Evolutionary conservation across 768 basidiomycete genomes (phyloP), one percentile per base, ranked within the genome.

Genomic region (Dentipellis fragilis): DNA sequence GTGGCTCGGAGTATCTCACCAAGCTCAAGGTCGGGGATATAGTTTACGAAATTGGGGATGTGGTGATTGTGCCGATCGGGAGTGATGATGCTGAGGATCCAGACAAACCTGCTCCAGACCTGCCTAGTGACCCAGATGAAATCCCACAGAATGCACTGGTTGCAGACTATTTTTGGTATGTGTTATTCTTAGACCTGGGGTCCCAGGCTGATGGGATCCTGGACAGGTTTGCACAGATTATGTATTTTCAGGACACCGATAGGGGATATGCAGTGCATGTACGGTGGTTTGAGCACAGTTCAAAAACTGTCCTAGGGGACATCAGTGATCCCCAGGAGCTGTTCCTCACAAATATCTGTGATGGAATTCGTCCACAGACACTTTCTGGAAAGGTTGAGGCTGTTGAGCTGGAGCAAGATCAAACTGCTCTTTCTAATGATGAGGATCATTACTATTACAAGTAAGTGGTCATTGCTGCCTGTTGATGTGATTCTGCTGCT

Each of bases 201-300:
- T 3, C 45, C 45, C 23, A 22, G 47, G 50, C 29, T 45, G n/a
- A 51, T 16, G 17, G 2, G 22, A 21, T 11, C 1, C 56, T 45
- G 12, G 47, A 14, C 60, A 89, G 87, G 87, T 89, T 90, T 66
- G 87, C 75, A 0, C 74, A 73, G 61, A 81, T 91, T 22, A 64
- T 83, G 29, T 29, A 29, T 6, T 0, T 78, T 73, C 51, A 75
- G 89, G 55, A 66, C 75, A 14, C 68, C 71, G 36, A 67, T 72
- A 14, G 57, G 69, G 4, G 67, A 74, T 53, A 67, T 29, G 29
- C 56, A 1, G 77, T 79, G 0, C 89, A 92, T 65, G 68, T 87
- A 10, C 86, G 81, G 36, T 92, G 87, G 87, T 79, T 86, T 29
- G 78, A 85, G 53, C 89, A 91, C 62, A 79, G 81, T 0, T 78